Evolutionary conservation across 108 stramenopile genomes (phyloP), one percentile per base, ranked within the genome.

Genomic region (Cylindrotheca fusiformis): DNA sequence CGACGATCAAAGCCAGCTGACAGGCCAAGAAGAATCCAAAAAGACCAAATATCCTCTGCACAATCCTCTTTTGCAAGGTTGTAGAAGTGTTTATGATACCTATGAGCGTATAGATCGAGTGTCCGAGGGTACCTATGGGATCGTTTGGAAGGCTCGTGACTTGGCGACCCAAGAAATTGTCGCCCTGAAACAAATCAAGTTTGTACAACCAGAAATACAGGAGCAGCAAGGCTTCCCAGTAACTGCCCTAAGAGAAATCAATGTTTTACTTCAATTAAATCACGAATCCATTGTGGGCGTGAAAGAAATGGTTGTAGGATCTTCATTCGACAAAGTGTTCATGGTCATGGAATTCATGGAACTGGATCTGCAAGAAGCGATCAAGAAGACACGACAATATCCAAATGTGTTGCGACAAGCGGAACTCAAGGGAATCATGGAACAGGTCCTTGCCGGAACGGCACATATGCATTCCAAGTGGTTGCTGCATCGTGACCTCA

Each of bases 261-360:
- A 71, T 36, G 81, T 95, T 0, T 57, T 98, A 3, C 55, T 93
- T 36, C 74, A 84, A 25, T 64, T 98, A 2, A 52, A 36, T 17
- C 97, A 98, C 61, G 85, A 91, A 52, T 82, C 77, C 65, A 90
- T 98, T 32, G 90, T 96, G 24, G 71, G 69, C 4, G 90, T 90
- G 1, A 59, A 72, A n/a, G 91, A 94, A 74, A 91, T 93, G 88
- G 91, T 94, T 1, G 90, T 94, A 6, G 95, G 90, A 21, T 52
- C 29, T 30, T 62, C 57, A 19, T 18, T 64, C 17, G 81, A 88
- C 55, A 84, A 93, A 71, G 93, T 94, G 1, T 93, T 87, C 67
- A 92, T 96, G 88, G 96, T 95, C 0, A 96, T 98, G 90, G 91
- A 96, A 78, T 93, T 74, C 61, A 76, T 96, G 68, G 91, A 94